These are phyloP conservation scores for Cutaneotrichosporon cutaneum DNA, from an alignment of 1,284 basidiomycete species.

Conservation along the genomic window DNA sequence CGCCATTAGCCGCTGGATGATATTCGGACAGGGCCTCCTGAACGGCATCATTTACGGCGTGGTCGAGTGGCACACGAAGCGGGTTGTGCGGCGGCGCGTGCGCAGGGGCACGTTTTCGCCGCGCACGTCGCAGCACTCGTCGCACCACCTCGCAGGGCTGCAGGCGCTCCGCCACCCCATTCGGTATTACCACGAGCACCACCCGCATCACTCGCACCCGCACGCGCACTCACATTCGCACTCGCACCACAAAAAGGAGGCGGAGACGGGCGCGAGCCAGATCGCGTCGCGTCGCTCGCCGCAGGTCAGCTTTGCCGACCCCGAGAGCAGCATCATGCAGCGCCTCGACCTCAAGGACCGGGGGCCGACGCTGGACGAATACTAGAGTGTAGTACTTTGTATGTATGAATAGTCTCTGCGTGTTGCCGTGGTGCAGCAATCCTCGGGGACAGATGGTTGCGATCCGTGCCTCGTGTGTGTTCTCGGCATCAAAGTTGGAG, in stretches of 20 bases:
- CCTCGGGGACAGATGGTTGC: too few relatives aligned
- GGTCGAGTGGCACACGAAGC: conserved; percentile 52
- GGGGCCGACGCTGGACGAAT: not conserved
- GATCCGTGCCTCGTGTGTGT: too few relatives aligned
- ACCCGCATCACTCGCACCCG: not conserved
- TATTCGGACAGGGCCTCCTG: conserved; percentile 51
- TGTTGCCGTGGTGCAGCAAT: too few relatives aligned
- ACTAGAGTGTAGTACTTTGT: not conserved
- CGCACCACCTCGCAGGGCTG: not conserved
- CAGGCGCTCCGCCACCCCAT: conserved; percentile 4
- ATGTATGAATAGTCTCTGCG: not conserved
- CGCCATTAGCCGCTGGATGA: conserved; percentile 52
- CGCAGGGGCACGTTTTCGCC: conserved; percentile 39
- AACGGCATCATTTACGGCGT: conserved; percentile 53
- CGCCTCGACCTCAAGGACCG: conserved; percentile 10
- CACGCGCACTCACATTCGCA: not conserved
- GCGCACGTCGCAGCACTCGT: conserved; percentile 5
- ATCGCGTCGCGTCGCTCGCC: conserved; percentile 12
- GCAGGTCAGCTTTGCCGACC: conserved; percentile 24
- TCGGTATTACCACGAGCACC: not conserved
- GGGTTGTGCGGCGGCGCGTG: conserved; percentile 40
- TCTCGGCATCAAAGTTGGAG: too few relatives aligned
- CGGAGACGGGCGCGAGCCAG: not conserved
- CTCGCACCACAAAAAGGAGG: not conserved
- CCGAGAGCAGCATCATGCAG: conserved; percentile 22